Evolutionary conservation across 2,329 filamentous ascomycete genomes (phyloP), one percentile per base, ranked within the genome.

Genomic region (Stagonosporopsis vannaccii): DNA sequence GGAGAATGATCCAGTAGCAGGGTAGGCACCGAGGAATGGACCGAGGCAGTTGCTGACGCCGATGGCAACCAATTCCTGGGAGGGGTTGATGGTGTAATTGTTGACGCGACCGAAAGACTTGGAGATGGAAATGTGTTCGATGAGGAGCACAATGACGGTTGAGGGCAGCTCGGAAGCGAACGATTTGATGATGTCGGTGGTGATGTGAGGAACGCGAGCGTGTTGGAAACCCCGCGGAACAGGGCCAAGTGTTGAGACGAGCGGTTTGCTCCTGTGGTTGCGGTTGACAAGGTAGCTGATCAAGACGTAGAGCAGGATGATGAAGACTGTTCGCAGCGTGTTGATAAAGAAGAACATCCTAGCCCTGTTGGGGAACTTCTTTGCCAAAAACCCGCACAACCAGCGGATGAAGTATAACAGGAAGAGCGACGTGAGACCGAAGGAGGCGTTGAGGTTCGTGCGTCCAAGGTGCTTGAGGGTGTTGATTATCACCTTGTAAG

Each of bases 101-200:
- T 97, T 98, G 67, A 97, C 86, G 56, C 94, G 86, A 9, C 95
- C 95, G 66, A 99, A 98, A 0, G 94, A 97, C 76, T 98, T 99
- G 17, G 93, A 92, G 61, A 98, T 97, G 43, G 94, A 92, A 67
- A 98, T 97, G 74, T 98, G 94, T 77, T 98, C 95, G 59, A 98
- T 96, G 32, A 98, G 83, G 54, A 98, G 83, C n/a, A 99, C 93
- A 63, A 98, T 96, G 48, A 97, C 88, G 0, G 90, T 89, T 7
- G 90, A 90, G 0, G 95, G 95, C 4, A 98, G 80, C 61, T 97
- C 84, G 39, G 82, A 81, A 1, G 84, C 82, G 69, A 96, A 92
- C 0, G 85, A 78, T 2, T 79, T 82, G 70, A 97, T 84, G 47
- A 97, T 85, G 0, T 81, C 75, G 0, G 75, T 76, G 62, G 90